Percentiles rank a stretch among this genome's conserved stretches.
Conservation (phyloP, 1,139 yeast species). For the Candida sp. region DNA sequence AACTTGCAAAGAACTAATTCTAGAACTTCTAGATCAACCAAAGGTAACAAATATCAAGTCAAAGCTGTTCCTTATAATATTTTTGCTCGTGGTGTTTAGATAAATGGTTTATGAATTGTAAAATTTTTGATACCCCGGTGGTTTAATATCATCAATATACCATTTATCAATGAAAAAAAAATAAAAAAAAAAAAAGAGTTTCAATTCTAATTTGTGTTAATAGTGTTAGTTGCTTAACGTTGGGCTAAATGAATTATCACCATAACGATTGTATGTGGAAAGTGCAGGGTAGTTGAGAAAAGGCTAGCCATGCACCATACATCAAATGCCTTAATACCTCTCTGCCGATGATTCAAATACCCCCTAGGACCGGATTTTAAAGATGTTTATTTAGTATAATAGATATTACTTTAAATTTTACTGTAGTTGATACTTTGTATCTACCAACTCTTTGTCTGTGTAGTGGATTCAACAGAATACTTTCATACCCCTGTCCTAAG, state of each 20-base stretch:
- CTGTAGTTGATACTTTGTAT: not conserved
- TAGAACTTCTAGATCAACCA: conserved; percentile 17
- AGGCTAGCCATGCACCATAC: not conserved
- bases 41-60: conserved; percentile 27
- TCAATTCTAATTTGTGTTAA: not conserved
- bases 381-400: not conserved
- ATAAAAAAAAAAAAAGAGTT: not conserved
- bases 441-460: too few species aligned
- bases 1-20: conserved; percentile 13
- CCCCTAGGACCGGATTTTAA: not conserved
- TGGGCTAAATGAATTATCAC: not conserved
- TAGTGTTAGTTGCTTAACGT: not conserved
- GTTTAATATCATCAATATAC: conserved; percentile 1
- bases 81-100: conserved; percentile 12
- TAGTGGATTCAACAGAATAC: too few species aligned
- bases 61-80: conserved; percentile 27
- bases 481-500: not conserved
- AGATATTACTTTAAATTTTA: not conserved
- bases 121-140: conserved; percentile 3
- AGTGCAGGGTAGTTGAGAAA: not conserved
- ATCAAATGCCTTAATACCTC: not conserved
- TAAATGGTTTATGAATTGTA: not conserved
- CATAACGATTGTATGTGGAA: not conserved
- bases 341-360: not conserved
- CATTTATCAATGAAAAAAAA: not conserved